Percentiles rank a stretch among this genome's conserved stretches.
phyloP scores from a whole-genome alignment of 768 basidiomycete genomes.

The Solioccasus polychromus region DNA sequence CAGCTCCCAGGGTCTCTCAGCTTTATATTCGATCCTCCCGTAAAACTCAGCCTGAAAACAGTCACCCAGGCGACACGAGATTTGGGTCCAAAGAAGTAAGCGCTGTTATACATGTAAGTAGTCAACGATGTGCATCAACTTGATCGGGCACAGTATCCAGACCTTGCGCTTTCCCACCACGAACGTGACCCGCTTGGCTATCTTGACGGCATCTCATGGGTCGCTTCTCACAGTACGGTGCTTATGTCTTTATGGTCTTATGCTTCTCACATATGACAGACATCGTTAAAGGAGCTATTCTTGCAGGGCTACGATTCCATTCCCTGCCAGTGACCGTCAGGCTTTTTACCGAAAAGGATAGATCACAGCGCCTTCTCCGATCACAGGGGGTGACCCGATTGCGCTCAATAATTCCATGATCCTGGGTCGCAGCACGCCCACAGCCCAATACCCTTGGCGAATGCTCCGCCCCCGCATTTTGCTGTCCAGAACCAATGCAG shows the following conservation, averaged over 20 bases:
- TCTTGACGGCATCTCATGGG: conserved; percentile 6
- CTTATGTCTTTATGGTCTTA: conserved; percentile 5
- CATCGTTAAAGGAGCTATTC: conserved; percentile 11
- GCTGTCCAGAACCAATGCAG: conserved; percentile 4
- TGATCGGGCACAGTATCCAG: conserved; percentile 23
- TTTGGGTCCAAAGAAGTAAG: conserved; percentile 7
- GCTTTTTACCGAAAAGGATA: conserved; percentile 16
- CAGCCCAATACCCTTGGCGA: conserved; percentile 20
- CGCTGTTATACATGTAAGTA: conserved; percentile 12
- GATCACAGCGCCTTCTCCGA: conserved; percentile 24
- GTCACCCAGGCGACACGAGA: conserved; percentile 28
- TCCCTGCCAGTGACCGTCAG: conserved; percentile 10
- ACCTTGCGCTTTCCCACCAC: conserved; percentile 18
- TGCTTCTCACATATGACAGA: conserved; percentile 18
- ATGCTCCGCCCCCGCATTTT: conserved; percentile 5
- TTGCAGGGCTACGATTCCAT: conserved; percentile 22
- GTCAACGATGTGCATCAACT: conserved; percentile 7
- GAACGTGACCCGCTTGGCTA: conserved; percentile 6
- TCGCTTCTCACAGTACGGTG: conserved; percentile 23
- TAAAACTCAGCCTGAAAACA: conserved; percentile 12
- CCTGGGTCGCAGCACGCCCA: conserved; percentile 20
- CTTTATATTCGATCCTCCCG: conserved; percentile 23
- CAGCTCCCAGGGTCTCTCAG: neutral
- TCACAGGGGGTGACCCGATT: conserved; percentile 17
- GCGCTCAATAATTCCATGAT: conserved; percentile 17